These are phyloP conservation scores for Trichoderma semiorbis DNA, from an alignment of 2,329 filamentous ascomycete species.

Conservation along the genomic window DNA sequence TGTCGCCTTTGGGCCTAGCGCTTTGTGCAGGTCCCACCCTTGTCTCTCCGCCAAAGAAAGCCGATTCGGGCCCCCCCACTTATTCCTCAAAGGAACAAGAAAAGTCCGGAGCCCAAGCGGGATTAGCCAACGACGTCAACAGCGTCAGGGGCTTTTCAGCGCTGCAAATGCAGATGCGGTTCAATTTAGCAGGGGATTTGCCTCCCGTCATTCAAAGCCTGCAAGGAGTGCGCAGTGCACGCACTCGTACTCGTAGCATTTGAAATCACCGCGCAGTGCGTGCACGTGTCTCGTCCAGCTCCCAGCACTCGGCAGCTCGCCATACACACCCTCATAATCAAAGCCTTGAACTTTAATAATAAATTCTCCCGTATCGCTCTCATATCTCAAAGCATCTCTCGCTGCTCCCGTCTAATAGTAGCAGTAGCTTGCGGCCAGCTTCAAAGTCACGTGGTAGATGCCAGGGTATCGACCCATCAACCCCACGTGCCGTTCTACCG, in stretches of 20 bases:
- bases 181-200: background rate
- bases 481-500: constrained; percentile 19
- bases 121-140: constrained; percentile 15
- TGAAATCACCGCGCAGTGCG: background rate
- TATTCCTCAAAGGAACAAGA: constrained; percentile 10
- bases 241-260: background rate
- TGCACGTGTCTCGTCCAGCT: background rate
- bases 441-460: constrained; percentile 13
- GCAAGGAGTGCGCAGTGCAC: background rate
- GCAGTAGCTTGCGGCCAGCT: background rate
- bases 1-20: constrained; percentile 34
- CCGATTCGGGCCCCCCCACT: background rate
- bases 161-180: constrained; percentile 1
- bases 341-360: background rate
- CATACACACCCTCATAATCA: background rate
- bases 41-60: constrained; percentile 15
- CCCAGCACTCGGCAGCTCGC: background rate
- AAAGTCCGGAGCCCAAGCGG: constrained; percentile 1
- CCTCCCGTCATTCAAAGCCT: background rate
- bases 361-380: background rate
- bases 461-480: constrained; percentile 13
- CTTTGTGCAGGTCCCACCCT: constrained; percentile 24
- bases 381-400: background rate
- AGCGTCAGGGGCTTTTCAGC: constrained; percentile 10
- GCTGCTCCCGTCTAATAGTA: background rate